Evolutionary conservation across 1,284 basidiomycete species (phyloP).

Genomic region (Coriolopsis trogii): DNA sequence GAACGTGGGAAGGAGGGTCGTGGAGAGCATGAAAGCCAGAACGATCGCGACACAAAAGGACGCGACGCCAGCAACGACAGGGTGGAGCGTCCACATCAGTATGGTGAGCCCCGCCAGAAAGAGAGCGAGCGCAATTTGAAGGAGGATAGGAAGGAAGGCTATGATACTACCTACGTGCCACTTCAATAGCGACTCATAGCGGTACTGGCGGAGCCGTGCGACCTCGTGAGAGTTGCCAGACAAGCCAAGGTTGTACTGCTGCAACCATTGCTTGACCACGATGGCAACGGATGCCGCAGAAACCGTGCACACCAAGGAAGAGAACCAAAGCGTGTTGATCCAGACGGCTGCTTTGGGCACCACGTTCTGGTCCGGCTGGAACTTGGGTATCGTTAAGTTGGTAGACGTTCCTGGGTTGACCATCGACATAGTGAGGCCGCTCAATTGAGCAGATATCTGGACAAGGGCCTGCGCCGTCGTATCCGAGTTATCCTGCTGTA

Average conservation of each 20-base stretch:
- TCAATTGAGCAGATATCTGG: slow-evolving; percentile 13
- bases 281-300: slow-evolving; percentile 18
- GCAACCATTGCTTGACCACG: slow-evolving; percentile 26
- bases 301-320: slow-evolving; percentile 14
- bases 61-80: slow-evolving; percentile 9
- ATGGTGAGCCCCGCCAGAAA: slow-evolving; percentile 23
- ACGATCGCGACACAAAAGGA: slow-evolving; percentile 20
- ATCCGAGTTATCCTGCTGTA: slow-evolving; percentile 14
- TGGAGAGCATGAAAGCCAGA: slow-evolving; percentile 19
- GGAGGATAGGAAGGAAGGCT: slow-evolving; percentile 18
- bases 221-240: slow-evolving; percentile 9
- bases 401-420: neutral
- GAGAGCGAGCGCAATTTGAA: slow-evolving; percentile 16
- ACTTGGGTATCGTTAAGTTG: neutral
- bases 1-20: slow-evolving; percentile 28
- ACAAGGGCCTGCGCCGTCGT: slow-evolving; percentile 2
- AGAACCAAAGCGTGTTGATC: slow-evolving; percentile 26
- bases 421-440: neutral
- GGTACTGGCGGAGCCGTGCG: slow-evolving; percentile 16
- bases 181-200: slow-evolving; percentile 14
- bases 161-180: slow-evolving; percentile 18
- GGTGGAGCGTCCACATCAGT: slow-evolving; percentile 15
- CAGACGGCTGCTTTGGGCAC: slow-evolving; percentile 13
- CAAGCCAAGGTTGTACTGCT: slow-evolving; percentile 7
- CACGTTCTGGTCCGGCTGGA: neutral